Conservation (phyloP, 495 filamentous ascomycete genomes). For the Daldinia caldariorum region DNA sequence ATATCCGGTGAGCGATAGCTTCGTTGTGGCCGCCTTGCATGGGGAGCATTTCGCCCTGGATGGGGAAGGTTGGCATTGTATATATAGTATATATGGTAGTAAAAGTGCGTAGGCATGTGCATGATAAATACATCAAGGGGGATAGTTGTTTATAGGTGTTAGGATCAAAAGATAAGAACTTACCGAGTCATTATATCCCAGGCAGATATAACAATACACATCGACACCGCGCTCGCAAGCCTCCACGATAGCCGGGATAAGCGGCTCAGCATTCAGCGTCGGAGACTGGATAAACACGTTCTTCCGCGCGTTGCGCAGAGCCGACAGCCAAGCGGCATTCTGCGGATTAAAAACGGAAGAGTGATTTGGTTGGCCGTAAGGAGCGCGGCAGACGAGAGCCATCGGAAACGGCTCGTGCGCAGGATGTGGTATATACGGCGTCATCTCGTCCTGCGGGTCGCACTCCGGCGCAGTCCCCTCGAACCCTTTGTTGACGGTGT, state of each 20-base stretch:
- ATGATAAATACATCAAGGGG: neutral
- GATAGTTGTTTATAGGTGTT: neutral
- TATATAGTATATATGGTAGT: no score
- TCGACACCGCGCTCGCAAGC: constrained; percentile 73
- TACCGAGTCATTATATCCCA: constrained; percentile 79
- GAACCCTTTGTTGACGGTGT: constrained; percentile 63
- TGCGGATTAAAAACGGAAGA: constrained; percentile 70
- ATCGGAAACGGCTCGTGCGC: constrained; percentile 70
- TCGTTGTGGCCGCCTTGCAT: constrained; percentile 82
- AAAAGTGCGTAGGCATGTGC: no score
- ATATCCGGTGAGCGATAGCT: constrained; percentile 67
- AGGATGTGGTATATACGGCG: constrained; percentile 67
- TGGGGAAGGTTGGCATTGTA: neutral
- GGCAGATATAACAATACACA: constrained; percentile 74
- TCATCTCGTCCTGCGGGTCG: constrained; percentile 63
- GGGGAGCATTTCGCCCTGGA: constrained; percentile 74
- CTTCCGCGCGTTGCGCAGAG: constrained; percentile 68
- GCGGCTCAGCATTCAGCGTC: constrained; percentile 75
- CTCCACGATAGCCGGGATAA: constrained; percentile 60
- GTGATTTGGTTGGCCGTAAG: constrained; percentile 71
- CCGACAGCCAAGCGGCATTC: constrained; percentile 71
- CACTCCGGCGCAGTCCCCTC: constrained; percentile 64
- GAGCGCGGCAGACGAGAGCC: constrained; percentile 73
- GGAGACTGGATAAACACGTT: constrained; percentile 79
- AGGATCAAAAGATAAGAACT: constrained; percentile 12